Conservation (phyloP, 2,329 filamentous ascomycete genomes). For the Immersiporthe knoxdaviesiana region DNA sequence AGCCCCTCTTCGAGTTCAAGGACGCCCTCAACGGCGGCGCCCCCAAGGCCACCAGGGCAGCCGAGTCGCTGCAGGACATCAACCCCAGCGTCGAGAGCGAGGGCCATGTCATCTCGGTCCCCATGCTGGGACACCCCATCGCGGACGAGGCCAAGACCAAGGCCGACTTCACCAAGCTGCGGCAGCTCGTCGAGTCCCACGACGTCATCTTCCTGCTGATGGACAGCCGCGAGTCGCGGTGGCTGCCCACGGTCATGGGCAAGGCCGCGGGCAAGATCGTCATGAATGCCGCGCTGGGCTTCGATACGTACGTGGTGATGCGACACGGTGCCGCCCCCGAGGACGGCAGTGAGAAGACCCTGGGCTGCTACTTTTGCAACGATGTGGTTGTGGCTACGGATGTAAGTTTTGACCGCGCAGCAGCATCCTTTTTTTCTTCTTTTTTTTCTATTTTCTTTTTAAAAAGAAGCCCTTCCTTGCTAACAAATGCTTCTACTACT, state of each 20-base stretch:
- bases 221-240: constrained; percentile 92
- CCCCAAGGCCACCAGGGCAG: constrained; percentile 80
- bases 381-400: constrained; percentile 94
- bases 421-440: no score
- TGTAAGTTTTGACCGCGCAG: constrained; percentile 60
- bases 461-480: neutral
- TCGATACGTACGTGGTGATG: constrained; percentile 98
- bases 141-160: constrained; percentile 70
- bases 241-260: constrained; percentile 95
- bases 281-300: constrained; percentile 93
- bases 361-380: constrained; percentile 98
- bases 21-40: constrained; percentile 87
- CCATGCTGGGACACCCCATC: constrained; percentile 93
- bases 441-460: no score
- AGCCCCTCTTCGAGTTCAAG: constrained; percentile 87
- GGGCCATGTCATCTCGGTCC: constrained; percentile 83
- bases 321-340: constrained; percentile 75
- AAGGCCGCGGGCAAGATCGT: constrained; percentile 93
- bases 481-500: neutral
- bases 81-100: constrained; percentile 86
- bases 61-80: constrained; percentile 78
- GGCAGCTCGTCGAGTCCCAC: constrained; percentile 77
- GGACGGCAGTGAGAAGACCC: constrained; percentile 61
- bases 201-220: constrained; percentile 96
- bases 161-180: constrained; percentile 74